phyloP scores from a whole-genome alignment of 805 yeast species.

The Ogataea wickerhamii region DNA sequence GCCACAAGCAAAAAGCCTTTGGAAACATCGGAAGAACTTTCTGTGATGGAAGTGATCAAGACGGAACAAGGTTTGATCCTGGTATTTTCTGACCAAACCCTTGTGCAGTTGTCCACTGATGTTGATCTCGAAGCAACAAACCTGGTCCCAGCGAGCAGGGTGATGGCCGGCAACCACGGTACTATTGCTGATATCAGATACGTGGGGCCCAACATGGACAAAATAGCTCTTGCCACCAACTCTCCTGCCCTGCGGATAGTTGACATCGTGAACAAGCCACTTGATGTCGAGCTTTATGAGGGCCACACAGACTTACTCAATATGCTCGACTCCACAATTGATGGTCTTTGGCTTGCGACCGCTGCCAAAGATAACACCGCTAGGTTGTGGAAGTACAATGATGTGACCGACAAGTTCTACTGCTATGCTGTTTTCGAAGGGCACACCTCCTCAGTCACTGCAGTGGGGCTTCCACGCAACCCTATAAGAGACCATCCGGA shows the following conservation, averaged over 20 bases:
- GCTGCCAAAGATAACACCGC: slow-evolving; percentile 89
- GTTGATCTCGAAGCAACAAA: slow-evolving; percentile 26
- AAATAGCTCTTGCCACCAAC: slow-evolving; percentile 86
- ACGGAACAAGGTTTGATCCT: slow-evolving; percentile 39
- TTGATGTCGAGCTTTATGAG: slow-evolving; percentile 61
- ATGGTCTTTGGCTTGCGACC: slow-evolving; percentile 88
- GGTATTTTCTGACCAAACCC: slow-evolving; percentile 82
- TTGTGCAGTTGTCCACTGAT: slow-evolving; percentile 34
- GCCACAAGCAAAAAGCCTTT: slow-evolving; percentile 46
- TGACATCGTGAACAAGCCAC: slow-evolving; percentile 51
- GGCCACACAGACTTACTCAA: slow-evolving; percentile 88
- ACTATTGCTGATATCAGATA: slow-evolving; percentile 86
- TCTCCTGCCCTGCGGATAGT: slow-evolving; percentile 83
- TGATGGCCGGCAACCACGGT: slow-evolving; percentile 91
- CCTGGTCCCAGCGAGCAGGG: slow-evolving; percentile 43
- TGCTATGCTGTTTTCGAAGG: slow-evolving; percentile 70
- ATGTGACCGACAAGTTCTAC: slow-evolving; percentile 35
- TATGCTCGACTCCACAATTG: slow-evolving; percentile 68
- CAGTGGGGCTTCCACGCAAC: slow-evolving; percentile 68
- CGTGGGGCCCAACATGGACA: slow-evolving; percentile 57
- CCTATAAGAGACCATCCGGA: slow-evolving; percentile 46
- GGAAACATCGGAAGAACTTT: slow-evolving; percentile 66
- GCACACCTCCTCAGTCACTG: slow-evolving; percentile 83
- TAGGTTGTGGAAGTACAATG: slow-evolving; percentile 71
- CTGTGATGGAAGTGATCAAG: slow-evolving; percentile 54